These are phyloP conservation scores for Pseudogymnoascus sp. DNA, from an alignment of 2,329 filamentous ascomycete species.

Conservation along the genomic window DNA sequence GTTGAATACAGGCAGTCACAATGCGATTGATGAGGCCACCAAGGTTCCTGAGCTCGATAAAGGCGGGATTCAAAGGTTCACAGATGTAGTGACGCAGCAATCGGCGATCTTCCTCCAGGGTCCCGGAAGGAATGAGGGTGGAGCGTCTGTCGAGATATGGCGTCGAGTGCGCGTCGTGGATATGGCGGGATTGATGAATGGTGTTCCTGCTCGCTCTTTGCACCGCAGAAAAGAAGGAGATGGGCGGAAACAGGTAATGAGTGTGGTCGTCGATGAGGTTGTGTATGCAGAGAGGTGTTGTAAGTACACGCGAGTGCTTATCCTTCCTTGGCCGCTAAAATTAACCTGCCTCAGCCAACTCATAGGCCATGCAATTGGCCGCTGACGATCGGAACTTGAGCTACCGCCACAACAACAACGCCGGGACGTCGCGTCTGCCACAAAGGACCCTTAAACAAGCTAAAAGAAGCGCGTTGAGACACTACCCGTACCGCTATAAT, in stretches of 20 bases:
- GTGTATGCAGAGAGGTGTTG: slow-evolving; percentile 6
- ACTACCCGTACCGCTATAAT: not conserved
- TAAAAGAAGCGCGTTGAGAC: slow-evolving; percentile 4
- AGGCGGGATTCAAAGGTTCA: not conserved
- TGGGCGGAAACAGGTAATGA: not conserved
- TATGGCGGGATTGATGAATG: not conserved
- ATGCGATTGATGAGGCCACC: not conserved
- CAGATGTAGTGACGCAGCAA: not conserved
- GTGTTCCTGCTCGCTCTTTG: not conserved
- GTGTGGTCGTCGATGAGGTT: slow-evolving; percentile 4
- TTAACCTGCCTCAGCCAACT: slow-evolving; percentile 5
- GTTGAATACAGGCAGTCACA: not conserved
- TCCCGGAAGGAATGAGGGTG: not conserved
- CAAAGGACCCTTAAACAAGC: not conserved
- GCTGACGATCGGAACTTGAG: not conserved
- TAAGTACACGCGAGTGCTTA: slow-evolving; percentile 9
- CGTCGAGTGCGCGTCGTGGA: not conserved
- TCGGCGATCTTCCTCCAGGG: slow-evolving; percentile 1
- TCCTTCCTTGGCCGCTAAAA: slow-evolving; percentile 7
- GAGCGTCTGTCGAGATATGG: not conserved
- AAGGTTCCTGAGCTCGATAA: not conserved
- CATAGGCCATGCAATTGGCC: slow-evolving; percentile 6
- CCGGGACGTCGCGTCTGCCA: slow-evolving; percentile 4
- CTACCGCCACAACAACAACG: slow-evolving; percentile 7
- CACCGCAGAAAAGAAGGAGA: not conserved